phyloP scores from a whole-genome alignment of 192 early-diverging fungal species.

The Dissophora globulifera region DNA sequence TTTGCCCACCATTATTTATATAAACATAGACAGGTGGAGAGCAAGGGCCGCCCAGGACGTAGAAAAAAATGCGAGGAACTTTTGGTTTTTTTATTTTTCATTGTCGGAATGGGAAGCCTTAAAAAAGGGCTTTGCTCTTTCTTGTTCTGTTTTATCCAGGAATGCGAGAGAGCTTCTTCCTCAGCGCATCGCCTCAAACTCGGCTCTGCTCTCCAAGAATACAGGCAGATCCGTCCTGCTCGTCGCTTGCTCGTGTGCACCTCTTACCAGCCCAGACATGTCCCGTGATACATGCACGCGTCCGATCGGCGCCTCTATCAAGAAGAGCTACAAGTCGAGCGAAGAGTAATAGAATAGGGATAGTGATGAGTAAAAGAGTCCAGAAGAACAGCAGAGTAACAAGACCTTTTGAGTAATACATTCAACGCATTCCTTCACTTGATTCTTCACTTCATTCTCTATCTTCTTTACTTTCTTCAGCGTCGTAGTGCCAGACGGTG shows the following conservation, averaged over 20 bases:
- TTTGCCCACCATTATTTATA: too few species aligned
- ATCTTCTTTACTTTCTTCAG: slow-evolving; percentile 33
- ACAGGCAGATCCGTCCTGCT: slow-evolving; percentile 41
- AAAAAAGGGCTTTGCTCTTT: too few species aligned
- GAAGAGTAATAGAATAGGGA: not conserved
- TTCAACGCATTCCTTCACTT: too few species aligned
- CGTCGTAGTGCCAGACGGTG: slow-evolving; percentile 13
- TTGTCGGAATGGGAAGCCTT: too few species aligned
- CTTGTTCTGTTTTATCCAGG: not conserved
- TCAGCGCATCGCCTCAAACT: slow-evolving; percentile 51
- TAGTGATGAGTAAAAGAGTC: too few species aligned
- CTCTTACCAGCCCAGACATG: slow-evolving; percentile 36
- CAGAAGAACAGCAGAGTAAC: too few species aligned
- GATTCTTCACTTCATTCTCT: too few species aligned
- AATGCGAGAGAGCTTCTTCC: not conserved
- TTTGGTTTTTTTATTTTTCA: slow-evolving; percentile 21
- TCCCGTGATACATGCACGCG: slow-evolving; percentile 35
- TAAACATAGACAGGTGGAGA: not conserved
- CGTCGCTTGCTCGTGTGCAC: slow-evolving; percentile 7
- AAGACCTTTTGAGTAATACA: too few species aligned
- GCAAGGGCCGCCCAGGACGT: too few species aligned
- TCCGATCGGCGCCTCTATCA: slow-evolving; percentile 33
- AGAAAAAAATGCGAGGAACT: slow-evolving; percentile 39
- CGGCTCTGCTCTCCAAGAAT: slow-evolving; percentile 31
- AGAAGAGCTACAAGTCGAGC: slow-evolving; percentile 20